phyloP scores from a whole-genome alignment of 73 alveolate species.

The Tetrahymena elliotti region DNA sequence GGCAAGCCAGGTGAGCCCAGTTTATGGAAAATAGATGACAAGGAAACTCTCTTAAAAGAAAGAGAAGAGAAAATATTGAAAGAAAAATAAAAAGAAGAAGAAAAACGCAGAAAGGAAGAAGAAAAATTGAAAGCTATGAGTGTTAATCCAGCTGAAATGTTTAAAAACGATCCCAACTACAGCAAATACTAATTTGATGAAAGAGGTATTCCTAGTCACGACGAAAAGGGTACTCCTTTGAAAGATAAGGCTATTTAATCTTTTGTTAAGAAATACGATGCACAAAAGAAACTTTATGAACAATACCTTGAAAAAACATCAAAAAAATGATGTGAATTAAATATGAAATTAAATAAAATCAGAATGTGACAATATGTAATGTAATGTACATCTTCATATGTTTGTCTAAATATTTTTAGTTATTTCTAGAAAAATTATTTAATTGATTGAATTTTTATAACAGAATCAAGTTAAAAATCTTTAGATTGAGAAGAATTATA shows the following conservation, averaged over 20 bases:
- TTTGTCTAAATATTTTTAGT: background rate
- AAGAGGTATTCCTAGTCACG: constrained; percentile 89
- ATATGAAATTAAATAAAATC: background rate
- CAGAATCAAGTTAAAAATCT: background rate
- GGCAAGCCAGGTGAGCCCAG: constrained; percentile 59
- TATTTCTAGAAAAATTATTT: background rate
- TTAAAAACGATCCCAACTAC: constrained; percentile 56
- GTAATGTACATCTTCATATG: background rate
- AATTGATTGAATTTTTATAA: background rate
- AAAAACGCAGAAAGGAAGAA: constrained; percentile 42
- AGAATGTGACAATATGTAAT: no score
- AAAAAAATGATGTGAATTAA: background rate
- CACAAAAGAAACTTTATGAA: background rate
- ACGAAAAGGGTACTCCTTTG: constrained; percentile 60
- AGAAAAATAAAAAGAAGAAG: constrained; percentile 71
- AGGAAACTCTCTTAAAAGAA: constrained; percentile 74
- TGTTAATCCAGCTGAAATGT: constrained; percentile 71
- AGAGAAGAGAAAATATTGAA: constrained; percentile 64
- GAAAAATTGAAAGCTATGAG: constrained; percentile 67
- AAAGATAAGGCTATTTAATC: background rate
- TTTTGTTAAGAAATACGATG: background rate
- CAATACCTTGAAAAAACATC: background rate
- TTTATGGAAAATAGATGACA: constrained; percentile 89
- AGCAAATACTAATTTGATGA: constrained; percentile 84
- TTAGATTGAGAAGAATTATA: no score